Percentiles rank a stretch among this genome's conserved stretches.
These are phyloP conservation scores for Fimicolochytrium jonesii DNA, from an alignment of 192 early-diverging fungal species.

Conservation along the genomic window DNA sequence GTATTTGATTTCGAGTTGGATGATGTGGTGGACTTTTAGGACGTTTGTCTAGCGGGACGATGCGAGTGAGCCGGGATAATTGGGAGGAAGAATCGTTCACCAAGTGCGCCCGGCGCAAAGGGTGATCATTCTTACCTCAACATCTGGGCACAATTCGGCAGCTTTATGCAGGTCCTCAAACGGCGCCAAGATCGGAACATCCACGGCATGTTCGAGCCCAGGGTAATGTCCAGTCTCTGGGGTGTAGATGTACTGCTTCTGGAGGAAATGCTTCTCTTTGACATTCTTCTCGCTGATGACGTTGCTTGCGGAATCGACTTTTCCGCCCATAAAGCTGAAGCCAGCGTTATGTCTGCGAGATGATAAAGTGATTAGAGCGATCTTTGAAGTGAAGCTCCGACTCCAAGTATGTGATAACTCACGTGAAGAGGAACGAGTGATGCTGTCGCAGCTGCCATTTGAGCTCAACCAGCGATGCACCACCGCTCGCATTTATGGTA, in stretches of 20 bases:
- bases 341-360: not conserved
- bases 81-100: not conserved
- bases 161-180: too few species aligned
- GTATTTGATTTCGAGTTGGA: slow-evolving; percentile 1
- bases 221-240: not conserved
- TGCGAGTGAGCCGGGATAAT: not conserved
- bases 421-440: not conserved
- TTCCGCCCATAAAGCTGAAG: not conserved
- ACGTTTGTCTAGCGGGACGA: slow-evolving; percentile 6
- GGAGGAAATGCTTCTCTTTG: not conserved
- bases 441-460: slow-evolving; percentile 14
- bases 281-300: not conserved
- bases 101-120: not conserved
- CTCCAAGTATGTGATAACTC: not conserved
- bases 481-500: not conserved
- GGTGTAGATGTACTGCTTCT: not conserved
- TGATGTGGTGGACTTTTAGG: slow-evolving; percentile 3
- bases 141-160: not conserved
- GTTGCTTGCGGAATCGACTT: slow-evolving; percentile 2
- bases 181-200: not conserved
- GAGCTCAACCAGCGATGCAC: not conserved
- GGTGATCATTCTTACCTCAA: not conserved
- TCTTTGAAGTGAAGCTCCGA: not conserved
- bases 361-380: not conserved
- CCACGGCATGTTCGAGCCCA: not conserved